phyloP scores from a whole-genome alignment of 345 rosid species.

The Trapa bicornis region DNA sequence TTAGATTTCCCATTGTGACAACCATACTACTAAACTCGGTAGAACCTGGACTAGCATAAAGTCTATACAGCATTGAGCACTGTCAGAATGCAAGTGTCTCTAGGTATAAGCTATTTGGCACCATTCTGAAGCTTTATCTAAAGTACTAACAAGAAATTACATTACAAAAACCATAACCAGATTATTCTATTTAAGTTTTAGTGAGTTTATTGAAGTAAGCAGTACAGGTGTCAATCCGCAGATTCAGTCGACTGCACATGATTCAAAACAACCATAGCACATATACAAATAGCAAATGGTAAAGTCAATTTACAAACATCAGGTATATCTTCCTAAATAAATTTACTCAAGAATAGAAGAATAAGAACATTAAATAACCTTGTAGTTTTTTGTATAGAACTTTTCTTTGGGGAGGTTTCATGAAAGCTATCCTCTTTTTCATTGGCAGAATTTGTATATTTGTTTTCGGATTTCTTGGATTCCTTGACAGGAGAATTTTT shows the following conservation, averaged over 20 bases:
- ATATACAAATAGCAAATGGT: not conserved
- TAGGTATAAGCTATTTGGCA: too few species aligned
- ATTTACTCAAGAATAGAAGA: not conserved
- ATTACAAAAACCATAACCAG: not conserved
- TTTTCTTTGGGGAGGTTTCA: slow-evolving; percentile 36
- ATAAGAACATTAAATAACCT: slow-evolving; percentile 28
- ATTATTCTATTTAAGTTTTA: not conserved
- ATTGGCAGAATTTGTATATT: slow-evolving; percentile 27
- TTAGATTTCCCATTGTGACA: slow-evolving; percentile 5
- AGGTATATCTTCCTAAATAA: not conserved
- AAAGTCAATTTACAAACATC: not conserved
- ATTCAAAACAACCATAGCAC: not conserved
- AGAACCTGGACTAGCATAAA: not conserved
- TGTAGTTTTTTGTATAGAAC: slow-evolving; percentile 36
- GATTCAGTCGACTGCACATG: not conserved
- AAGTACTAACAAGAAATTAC: not conserved
- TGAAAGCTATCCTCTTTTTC: slow-evolving; percentile 33
- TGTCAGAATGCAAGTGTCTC: not conserved
- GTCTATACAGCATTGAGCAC: not conserved
- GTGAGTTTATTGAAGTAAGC: not conserved
- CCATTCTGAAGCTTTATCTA: too few species aligned
- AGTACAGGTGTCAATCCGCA: not conserved
- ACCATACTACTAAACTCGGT: not conserved
- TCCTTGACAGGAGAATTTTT: slow-evolving; percentile 35
- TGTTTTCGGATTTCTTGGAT: slow-evolving; percentile 41